Conservation (phyloP, 164 flowering plant species). For the Magnolia sinica region DNA sequence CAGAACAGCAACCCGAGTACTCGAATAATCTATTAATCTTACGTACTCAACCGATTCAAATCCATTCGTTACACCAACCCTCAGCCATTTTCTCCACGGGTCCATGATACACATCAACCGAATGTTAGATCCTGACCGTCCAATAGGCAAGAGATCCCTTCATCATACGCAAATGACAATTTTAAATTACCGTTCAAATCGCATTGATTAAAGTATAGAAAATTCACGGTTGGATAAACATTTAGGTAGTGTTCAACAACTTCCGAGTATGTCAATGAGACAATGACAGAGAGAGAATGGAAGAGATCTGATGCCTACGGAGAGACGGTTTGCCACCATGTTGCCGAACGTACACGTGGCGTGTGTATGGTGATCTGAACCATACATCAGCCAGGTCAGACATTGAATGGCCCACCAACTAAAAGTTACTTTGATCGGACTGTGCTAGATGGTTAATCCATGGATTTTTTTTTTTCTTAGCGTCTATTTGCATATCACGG, state of each 20-base stretch:
- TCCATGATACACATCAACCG: no score
- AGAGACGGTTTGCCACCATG: no score
- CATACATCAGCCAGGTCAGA: not conserved
- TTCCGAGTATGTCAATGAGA: not conserved
- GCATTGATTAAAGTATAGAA: not conserved
- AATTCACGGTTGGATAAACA: not conserved
- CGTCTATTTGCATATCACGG: not conserved
- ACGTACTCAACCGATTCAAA: no score
- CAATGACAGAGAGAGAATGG: no score
- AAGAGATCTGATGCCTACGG: not conserved
- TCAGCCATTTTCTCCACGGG: no score
- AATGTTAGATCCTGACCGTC: no score
- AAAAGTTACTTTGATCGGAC: not conserved
- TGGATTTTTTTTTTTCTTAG: not conserved
- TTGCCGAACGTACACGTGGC: not conserved
- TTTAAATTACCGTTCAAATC: not conserved
- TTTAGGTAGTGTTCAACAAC: constrained; percentile 2
- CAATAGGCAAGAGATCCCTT: no score
- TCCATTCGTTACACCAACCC: no score
- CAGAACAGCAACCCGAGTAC: no score
- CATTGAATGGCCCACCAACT: not conserved
- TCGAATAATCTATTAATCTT: no score
- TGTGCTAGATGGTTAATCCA: not conserved
- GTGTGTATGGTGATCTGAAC: not conserved
- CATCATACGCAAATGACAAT: no score